Evolutionary conservation across 2,329 filamentous ascomycete species (phyloP).

Genomic region (Aspergillus eucalypticola): DNA sequence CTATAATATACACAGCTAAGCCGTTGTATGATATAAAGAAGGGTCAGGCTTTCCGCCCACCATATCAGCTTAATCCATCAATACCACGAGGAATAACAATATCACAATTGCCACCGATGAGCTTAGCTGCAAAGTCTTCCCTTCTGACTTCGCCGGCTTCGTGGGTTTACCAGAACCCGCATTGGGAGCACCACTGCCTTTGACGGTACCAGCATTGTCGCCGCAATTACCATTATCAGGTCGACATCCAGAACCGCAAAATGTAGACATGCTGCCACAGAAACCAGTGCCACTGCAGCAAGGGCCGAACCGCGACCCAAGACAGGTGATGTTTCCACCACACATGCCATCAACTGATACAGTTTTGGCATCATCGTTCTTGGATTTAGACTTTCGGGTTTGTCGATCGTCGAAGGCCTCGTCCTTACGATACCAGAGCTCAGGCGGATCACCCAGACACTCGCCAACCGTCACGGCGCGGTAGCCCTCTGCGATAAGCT

Average conservation of each 20-base stretch:
- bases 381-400: conserved; percentile 15
- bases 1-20: not conserved
- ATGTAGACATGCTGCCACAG: conserved; percentile 34
- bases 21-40: not conserved
- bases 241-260: conserved; percentile 37
- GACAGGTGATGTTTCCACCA: conserved; percentile 35
- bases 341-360: conserved; percentile 39
- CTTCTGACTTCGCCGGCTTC: conserved; percentile 18
- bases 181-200: not conserved
- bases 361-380: conserved; percentile 15
- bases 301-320: conserved; percentile 36
- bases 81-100: conserved; percentile 12
- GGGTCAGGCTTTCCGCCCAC: too few relatives aligned
- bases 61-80: conserved; percentile 3
- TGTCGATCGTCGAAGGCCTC: conserved; percentile 20
- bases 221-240: conserved; percentile 32
- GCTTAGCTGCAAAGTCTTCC: not conserved
- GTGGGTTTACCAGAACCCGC: not conserved
- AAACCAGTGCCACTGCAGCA: conserved; percentile 33
- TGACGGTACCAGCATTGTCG: conserved; percentile 5
- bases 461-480: conserved; percentile 47
- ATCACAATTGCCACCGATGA: conserved; percentile 5
- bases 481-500: conserved; percentile 32
- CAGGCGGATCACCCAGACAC: conserved; percentile 41
- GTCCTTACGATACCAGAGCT: conserved; percentile 47